These are phyloP conservation scores for Xylariaceae sp. DNA, from an alignment of 2,329 filamentous ascomycete species.

Conservation along the genomic window DNA sequence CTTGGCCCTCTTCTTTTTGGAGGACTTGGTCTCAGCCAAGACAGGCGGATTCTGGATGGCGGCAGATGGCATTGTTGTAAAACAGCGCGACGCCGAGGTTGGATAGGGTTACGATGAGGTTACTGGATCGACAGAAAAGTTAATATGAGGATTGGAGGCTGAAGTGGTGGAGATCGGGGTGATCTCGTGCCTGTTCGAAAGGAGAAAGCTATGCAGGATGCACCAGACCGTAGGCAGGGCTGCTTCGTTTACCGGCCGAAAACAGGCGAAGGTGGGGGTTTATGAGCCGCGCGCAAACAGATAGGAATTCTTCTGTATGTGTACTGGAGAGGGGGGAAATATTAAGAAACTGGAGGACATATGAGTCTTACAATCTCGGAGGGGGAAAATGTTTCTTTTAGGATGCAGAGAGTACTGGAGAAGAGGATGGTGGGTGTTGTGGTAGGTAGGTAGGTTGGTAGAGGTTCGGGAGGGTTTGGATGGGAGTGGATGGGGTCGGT, in stretches of 20 bases:
- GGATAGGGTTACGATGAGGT: constrained; percentile 5
- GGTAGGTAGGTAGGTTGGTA: not conserved
- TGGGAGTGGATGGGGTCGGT: not conserved
- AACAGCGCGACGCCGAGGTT: constrained; percentile 9
- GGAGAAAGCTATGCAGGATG: not conserved
- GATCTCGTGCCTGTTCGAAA: not conserved
- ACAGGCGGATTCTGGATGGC: constrained; percentile 57
- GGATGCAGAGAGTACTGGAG: not conserved
- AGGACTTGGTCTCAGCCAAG: constrained; percentile 57
- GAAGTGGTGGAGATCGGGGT: constrained; percentile 1
- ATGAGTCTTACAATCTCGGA: constrained; percentile 1
- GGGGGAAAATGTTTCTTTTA: not conserved
- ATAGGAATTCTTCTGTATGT: not conserved
- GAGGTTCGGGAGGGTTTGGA: not conserved
- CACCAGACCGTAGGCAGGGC: not conserved
- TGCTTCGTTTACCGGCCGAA: constrained; percentile 14
- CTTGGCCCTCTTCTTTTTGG: constrained; percentile 65
- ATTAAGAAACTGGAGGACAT: not conserved
- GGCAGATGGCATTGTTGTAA: constrained; percentile 54
- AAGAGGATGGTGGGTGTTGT: not conserved
- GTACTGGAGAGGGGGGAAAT: not conserved
- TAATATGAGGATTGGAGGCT: not conserved
- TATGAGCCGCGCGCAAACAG: not conserved
- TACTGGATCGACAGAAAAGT: not conserved
- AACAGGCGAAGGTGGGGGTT: constrained; percentile 15